Evolutionary conservation across 345 rosid species (phyloP), one percentile per base, ranked within the genome.

Genomic region (Salix caprea): DNA sequence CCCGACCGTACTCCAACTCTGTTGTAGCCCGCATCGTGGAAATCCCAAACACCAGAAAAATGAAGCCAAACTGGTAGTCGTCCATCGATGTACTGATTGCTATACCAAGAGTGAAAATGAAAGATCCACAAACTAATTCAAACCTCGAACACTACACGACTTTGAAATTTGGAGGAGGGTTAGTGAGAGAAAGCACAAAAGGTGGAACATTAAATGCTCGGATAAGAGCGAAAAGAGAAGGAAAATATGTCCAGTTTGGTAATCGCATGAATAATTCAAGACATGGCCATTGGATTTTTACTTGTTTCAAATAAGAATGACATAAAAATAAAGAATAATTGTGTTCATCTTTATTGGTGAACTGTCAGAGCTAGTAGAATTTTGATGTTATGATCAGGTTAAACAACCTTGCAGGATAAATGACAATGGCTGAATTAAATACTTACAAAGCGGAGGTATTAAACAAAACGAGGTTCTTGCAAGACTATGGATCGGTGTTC

Each of bases 381-480:
- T 74, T 15, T 26, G 37, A 30, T 64, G 24, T 60, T 40, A 44
- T 26, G 50, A 44, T 44, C 34, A 74, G 58, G 39, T 44, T 15
- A 11, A 26, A 68, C 78, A 54, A 34, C 14, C 37, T 14, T 16
- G 1, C 3, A 15, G 19, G 9, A 46, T 6, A 30, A 61, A 13
- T 6, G 67, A 15, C 24, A 50, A 39, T 21, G 65, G 65, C 14
- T 18, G 44, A 21, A 37, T 26, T 54, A 44, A 66, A 76, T 76
- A 78, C 99, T 84, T 88, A 92, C 98, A 26, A 88, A 91, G 86
- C 97, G 98, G 84, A 96, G 92, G 84, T 92, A 96, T 84, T 93
- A 98, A 11, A 93, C 97, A 77, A 92, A 96, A 65, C 98, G 86
- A n/a, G 98, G 97, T 79, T 96, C 99, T 70, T 87, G 78, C 84